Evolutionary conservation across 2,329 filamentous ascomycete genomes (phyloP).

Genomic region (Lachnellula hyalina): DNA sequence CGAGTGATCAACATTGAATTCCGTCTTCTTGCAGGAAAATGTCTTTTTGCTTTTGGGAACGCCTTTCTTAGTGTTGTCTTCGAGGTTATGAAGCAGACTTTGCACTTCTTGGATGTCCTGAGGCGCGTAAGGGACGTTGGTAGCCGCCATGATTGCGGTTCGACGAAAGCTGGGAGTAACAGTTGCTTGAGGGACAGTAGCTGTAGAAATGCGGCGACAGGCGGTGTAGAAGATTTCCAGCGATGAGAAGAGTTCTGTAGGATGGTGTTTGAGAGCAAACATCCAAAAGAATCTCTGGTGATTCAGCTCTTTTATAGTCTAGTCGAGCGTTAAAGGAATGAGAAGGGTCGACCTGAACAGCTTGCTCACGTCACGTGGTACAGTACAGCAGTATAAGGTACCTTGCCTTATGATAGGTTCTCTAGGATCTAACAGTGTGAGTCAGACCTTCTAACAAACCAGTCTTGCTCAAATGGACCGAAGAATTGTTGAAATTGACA

Average conservation of each 20-base stretch:
- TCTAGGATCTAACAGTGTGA: not conserved
- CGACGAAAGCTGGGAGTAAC: not conserved
- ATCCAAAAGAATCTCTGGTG: not conserved
- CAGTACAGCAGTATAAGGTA: too few relatives aligned
- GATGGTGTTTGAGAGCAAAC: not conserved
- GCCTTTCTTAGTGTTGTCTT: constrained; percentile 60
- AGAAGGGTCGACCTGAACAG: too few relatives aligned
- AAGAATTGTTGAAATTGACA: too few relatives aligned
- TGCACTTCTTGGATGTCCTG: constrained; percentile 68
- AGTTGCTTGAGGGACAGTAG: not conserved
- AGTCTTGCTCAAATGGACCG: too few relatives aligned
- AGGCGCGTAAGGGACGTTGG: constrained; percentile 53
- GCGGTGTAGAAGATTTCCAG: not conserved
- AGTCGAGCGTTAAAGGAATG: not conserved
- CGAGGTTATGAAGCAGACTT: constrained; percentile 42
- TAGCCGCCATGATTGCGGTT: constrained; percentile 44
- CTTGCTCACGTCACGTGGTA: too few relatives aligned
- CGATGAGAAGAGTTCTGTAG: not conserved
- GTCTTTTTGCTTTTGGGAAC: constrained; percentile 48
- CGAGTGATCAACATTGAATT: constrained; percentile 61
- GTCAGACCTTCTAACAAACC: not conserved
- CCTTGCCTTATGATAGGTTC: not conserved
- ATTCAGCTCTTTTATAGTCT: not conserved
- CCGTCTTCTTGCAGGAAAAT: constrained; percentile 76
- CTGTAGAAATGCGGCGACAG: not conserved